These are phyloP conservation scores for Recurvomyces mirabilis DNA, from an alignment of 495 filamentous ascomycete species.

Conservation along the genomic window DNA sequence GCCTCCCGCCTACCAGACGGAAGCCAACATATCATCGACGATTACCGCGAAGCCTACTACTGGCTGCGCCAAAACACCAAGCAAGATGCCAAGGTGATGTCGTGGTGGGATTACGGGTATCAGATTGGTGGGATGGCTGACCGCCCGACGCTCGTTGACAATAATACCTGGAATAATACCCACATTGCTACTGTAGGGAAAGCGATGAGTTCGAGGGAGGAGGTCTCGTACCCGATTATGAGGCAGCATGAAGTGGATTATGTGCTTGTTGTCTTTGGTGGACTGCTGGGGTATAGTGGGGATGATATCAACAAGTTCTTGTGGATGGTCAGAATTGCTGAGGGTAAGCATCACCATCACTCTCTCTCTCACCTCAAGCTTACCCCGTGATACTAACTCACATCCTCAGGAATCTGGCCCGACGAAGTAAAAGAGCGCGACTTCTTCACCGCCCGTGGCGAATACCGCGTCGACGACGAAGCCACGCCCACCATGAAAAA, in stretches of 20 bases:
- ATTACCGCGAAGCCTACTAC: constrained; percentile 99
- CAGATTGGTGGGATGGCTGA: constrained; percentile 99
- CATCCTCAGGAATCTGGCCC: constrained; percentile 73
- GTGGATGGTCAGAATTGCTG: constrained; percentile 99
- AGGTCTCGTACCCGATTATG: constrained; percentile 97
- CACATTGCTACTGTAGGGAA: constrained; percentile 99
- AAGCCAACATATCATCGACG: constrained; percentile 96
- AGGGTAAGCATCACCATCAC: constrained; percentile 31
- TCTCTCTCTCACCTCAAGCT: neutral
- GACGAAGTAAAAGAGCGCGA: constrained; percentile 96
- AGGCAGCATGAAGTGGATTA: constrained; percentile 98
- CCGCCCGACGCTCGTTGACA: constrained; percentile 92
- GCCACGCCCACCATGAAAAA: constrained; percentile 98
- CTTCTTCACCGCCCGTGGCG: constrained; percentile 89
- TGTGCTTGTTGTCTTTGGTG: constrained; percentile 93
- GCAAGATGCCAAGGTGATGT: constrained; percentile 96
- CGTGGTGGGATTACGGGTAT: constrained; percentile 99
- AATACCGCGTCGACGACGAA: constrained; percentile 87
- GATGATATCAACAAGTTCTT: constrained; percentile 99
- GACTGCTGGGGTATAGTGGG: constrained; percentile 93
- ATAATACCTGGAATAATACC: constrained; percentile 99
- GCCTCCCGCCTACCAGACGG: constrained; percentile 89
- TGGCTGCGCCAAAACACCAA: constrained; percentile 97
- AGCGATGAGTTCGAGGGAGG: constrained; percentile 94
- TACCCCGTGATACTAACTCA: neutral